A percentile compares a stretch with the other conserved stretches of the same genome.
phyloP scores from a whole-genome alignment of 148 eudicot species.

The Hydrangea macrophylla region DNA sequence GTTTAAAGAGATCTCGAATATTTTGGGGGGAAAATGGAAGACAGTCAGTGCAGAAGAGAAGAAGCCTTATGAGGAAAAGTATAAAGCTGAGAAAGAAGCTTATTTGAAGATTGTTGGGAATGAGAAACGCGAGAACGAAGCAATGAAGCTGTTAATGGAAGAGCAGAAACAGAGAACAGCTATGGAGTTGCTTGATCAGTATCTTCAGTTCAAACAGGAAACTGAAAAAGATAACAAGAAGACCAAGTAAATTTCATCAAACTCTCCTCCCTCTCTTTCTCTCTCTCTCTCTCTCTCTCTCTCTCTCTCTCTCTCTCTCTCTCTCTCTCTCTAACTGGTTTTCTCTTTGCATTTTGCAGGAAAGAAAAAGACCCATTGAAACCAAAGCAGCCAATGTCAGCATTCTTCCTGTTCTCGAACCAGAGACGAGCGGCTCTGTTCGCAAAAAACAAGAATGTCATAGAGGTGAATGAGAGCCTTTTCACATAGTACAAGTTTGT shows the following conservation, averaged over 20 bases:
- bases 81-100: constrained; percentile 77
- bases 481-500: no score
- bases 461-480: constrained; percentile 59
- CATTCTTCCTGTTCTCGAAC: constrained; percentile 69
- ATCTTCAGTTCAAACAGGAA: constrained; percentile 73
- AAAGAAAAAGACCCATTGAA: constrained; percentile 84
- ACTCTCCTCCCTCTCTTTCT: neutral
- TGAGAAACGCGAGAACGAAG: constrained; percentile 88
- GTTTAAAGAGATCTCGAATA: constrained; percentile 71
- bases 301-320: no score
- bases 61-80: constrained; percentile 85
- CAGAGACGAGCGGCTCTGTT: constrained; percentile 60
- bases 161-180: constrained; percentile 87
- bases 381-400: constrained; percentile 82
- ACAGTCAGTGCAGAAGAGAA: constrained; percentile 72
- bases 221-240: constrained; percentile 67
- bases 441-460: constrained; percentile 56
- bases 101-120: constrained; percentile 68
- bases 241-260: constrained; percentile 42
- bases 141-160: constrained; percentile 81
- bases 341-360: constrained; percentile 29
- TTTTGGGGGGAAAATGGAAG: constrained; percentile 88
- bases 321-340: neutral
- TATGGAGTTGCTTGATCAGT: constrained; percentile 90
- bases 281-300: neutral